Evolutionary conservation across 768 basidiomycete genomes (phyloP), one percentile per base, ranked within the genome.

Genomic region (Trametes maxima): DNA sequence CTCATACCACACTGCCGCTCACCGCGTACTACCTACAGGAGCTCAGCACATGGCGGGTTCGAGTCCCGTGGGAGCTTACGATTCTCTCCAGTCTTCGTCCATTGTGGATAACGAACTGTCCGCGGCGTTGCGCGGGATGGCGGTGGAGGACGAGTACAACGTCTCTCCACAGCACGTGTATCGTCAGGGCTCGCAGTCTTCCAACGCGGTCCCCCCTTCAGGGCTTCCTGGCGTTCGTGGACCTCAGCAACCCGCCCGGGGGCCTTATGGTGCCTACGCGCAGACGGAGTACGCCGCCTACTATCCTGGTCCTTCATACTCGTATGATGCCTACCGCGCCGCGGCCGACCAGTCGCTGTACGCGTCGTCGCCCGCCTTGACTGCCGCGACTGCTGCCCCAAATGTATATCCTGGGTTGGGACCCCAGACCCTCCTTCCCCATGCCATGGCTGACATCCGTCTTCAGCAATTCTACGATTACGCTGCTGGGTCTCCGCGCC

Each of bases 381-480:
- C 73, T 65, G 75, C 73, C 65, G 70, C 63, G 54, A 74, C 76
- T 56, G 74, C 81, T 49, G 73, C 78, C 50, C 75, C 79, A 49
- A 78, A 69, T 68, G 63, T 85, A 65, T 89, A 88, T 72, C 76
- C 81, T 61, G 74, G 75, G 66, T 72, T 79, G 63, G 71, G 76
- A 33, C 74, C 77, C 52, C 79, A 78, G 66, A 63, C 72, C 51
- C 65, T 80, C 49, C 81, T 82, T 62, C 75, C 78, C 57, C 77
- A 78, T 72, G 67, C 76, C 63, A 65, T 72, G 40, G 60, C 73
- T 53, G 79, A 79, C 54, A 63, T 78, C 24, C 76, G 76, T 63
- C 76, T 77, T 49, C 79, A 80, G 64, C 85, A 85, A 64, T 88
- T 83, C 73, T 89, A 83, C 54, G 86, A 87, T 66, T 89, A 84